Percentiles rank a stretch among this genome's conserved stretches.
Evolutionary conservation across 805 yeast genomes (phyloP).

Genomic region (Lipomyces chichibuensis): DNA sequence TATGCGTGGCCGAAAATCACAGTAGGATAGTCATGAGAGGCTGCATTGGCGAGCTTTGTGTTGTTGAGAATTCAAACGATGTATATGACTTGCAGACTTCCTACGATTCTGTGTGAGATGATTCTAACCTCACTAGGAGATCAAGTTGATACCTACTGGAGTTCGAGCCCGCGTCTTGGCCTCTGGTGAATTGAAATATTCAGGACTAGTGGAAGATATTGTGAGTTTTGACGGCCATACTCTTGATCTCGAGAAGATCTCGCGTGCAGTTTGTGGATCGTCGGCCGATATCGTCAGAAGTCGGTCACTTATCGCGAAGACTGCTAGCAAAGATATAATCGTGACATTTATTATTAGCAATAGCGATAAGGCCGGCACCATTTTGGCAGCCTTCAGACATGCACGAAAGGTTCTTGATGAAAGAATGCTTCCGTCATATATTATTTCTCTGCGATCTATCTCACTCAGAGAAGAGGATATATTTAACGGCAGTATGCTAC

Average conservation of each 20-base stretch:
- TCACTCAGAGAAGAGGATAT: constrained; percentile 14
- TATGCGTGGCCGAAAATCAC: constrained; percentile 9
- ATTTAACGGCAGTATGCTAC: not conserved
- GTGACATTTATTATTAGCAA: constrained; percentile 7
- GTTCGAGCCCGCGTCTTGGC: constrained; percentile 33
- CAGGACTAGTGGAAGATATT: constrained; percentile 35
- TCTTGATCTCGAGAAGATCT: constrained; percentile 36
- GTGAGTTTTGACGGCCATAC: constrained; percentile 36
- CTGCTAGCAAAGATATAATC: not conserved
- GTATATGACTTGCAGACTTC: not conserved
- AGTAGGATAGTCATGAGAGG: constrained; percentile 21
- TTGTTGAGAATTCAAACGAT: not conserved
- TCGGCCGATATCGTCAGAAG: not conserved
- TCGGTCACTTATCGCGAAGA: constrained; percentile 4
- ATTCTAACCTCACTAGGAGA: not conserved
- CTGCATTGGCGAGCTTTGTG: constrained; percentile 30
- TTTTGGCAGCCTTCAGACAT: not conserved
- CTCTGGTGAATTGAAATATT: constrained; percentile 32
- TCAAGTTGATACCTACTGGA: constrained; percentile 30
- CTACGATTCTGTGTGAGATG: not conserved
- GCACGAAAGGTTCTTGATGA: not conserved
- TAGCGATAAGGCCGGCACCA: not conserved
- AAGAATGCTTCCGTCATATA: constrained; percentile 17
- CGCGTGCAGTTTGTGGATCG: constrained; percentile 1
- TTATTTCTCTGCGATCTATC: constrained; percentile 13